Percentiles rank a stretch among this genome's conserved stretches.
phyloP scores from a whole-genome alignment of 108 stramenopile species.

The Nannochloropsis granulata region DNA sequence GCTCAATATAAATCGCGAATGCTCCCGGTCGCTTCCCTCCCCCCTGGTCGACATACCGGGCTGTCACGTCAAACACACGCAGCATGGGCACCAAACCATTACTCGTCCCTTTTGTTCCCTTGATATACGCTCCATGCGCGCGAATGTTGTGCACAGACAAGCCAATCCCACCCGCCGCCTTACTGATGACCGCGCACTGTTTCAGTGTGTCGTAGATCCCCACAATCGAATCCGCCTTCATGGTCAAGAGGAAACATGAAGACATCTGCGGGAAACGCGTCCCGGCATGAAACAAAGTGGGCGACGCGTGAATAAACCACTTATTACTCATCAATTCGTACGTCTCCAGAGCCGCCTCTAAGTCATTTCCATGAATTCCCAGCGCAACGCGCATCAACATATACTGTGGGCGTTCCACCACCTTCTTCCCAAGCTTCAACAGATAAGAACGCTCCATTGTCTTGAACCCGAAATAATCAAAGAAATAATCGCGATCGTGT shows the following conservation, averaged over 20 bases:
- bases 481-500: conserved; percentile 25
- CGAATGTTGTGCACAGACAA: conserved; percentile 85
- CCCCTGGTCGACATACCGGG: conserved; percentile 96
- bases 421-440: conserved; percentile 68
- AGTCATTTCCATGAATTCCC: conserved; percentile 90
- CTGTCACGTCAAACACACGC: conserved; percentile 97
- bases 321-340: conserved; percentile 78
- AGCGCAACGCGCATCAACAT: conserved; percentile 96
- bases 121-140: conserved; percentile 76
- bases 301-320: conserved; percentile 98
- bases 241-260: conserved; percentile 82
- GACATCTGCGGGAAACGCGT: conserved; percentile 93
- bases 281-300: conserved; percentile 96
- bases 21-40: conserved; percentile 97
- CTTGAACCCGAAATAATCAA: conserved; percentile 99
- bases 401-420: conserved; percentile 93
- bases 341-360: conserved; percentile 74
- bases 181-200: conserved; percentile 94
- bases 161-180: conserved; percentile 98
- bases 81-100: conserved; percentile 99
- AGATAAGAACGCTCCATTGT: conserved; percentile 79
- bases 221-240: conserved; percentile 94
- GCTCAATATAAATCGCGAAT: conserved; percentile 96
- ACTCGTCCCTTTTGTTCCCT: conserved; percentile 91
- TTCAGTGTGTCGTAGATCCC: conserved; percentile 99